Evolutionary conservation across 2,329 filamentous ascomycete genomes (phyloP).

Genomic region (Aspergillus quadricinctus): DNA sequence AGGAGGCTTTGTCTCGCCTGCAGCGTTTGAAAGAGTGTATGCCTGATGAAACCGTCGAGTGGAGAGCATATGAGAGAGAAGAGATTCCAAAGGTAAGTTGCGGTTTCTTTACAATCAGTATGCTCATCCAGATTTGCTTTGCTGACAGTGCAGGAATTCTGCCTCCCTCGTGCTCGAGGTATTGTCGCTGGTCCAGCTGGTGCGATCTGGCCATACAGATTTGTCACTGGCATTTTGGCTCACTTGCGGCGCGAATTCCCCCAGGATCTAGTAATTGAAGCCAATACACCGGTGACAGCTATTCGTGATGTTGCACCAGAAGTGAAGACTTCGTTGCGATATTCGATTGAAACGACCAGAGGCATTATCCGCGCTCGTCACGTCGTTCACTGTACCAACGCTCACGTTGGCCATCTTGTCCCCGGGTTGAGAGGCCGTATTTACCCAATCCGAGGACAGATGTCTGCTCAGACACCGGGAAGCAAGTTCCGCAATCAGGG

Average conservation of each 20-base stretch:
- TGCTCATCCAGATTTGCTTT: not conserved
- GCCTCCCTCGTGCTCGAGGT: conserved; percentile 20
- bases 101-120: not conserved
- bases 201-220: conserved; percentile 30
- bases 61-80: conserved; percentile 18
- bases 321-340: conserved; percentile 17
- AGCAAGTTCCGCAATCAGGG: conserved; percentile 25
- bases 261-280: conserved; percentile 28
- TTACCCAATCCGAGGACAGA: conserved; percentile 38
- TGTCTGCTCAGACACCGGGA: conserved; percentile 39
- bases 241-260: conserved; percentile 24
- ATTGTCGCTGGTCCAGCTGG: conserved; percentile 25
- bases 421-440: conserved; percentile 40
- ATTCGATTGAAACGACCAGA: conserved; percentile 43
- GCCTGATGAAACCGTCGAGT: conserved; percentile 24
- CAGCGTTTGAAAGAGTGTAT: conserved; percentile 22
- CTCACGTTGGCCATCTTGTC: conserved; percentile 49
- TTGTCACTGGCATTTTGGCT: conserved; percentile 23
- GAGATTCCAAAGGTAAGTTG: conserved; percentile 19
- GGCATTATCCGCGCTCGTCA: conserved; percentile 46
- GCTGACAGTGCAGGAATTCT: conserved; percentile 16
- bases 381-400: conserved; percentile 58
- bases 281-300: conserved; percentile 17
- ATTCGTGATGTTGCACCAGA: not conserved
- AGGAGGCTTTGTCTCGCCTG: conserved; percentile 15